Evolutionary conservation across 495 filamentous ascomycete genomes (phyloP).

Genomic region (Hypoxylon trugodes): DNA sequence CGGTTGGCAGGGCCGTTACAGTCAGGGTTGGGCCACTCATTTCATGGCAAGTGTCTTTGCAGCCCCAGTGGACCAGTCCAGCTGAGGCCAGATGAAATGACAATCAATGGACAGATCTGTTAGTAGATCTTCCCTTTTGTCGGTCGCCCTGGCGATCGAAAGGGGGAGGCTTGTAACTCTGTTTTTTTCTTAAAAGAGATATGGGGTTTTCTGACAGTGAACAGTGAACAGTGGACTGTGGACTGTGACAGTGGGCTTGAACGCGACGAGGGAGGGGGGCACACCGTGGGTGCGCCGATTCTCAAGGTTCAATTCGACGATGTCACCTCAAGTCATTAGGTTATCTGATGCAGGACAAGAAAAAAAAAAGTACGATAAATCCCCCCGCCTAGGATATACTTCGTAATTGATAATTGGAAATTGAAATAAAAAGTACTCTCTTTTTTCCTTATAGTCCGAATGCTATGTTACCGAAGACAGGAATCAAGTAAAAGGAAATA

Average conservation of each 20-base stretch:
- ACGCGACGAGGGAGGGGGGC: constrained; percentile 3
- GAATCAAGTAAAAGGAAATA: neutral
- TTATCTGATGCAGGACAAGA: constrained; percentile 26
- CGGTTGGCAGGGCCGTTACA: constrained; percentile 50
- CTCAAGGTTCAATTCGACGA: constrained; percentile 36
- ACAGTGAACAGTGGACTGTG: no score
- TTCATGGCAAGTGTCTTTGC: constrained; percentile 50
- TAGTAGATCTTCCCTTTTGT: constrained; percentile 30
- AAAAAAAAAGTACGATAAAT: constrained; percentile 2
- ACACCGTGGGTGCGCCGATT: no score
- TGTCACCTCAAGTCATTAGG: constrained; percentile 40
- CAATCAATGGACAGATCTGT: constrained; percentile 26
- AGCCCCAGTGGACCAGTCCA: constrained; percentile 37
- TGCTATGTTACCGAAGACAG: constrained; percentile 9
- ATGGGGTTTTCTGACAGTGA: no score
- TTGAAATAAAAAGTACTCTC: neutral
- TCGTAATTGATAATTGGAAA: constrained; percentile 5
- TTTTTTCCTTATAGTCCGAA: neutral
- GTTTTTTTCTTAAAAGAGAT: neutral
- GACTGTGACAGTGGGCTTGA: no score
- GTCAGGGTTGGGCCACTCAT: constrained; percentile 56
- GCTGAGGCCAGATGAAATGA: constrained; percentile 27
- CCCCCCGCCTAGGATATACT: constrained; percentile 15
- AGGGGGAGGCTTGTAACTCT: constrained; percentile 14
- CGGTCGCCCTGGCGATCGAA: constrained; percentile 30